Conservation (phyloP, 345 rosid genomes). For the Lumnitzera racemosa region DNA sequence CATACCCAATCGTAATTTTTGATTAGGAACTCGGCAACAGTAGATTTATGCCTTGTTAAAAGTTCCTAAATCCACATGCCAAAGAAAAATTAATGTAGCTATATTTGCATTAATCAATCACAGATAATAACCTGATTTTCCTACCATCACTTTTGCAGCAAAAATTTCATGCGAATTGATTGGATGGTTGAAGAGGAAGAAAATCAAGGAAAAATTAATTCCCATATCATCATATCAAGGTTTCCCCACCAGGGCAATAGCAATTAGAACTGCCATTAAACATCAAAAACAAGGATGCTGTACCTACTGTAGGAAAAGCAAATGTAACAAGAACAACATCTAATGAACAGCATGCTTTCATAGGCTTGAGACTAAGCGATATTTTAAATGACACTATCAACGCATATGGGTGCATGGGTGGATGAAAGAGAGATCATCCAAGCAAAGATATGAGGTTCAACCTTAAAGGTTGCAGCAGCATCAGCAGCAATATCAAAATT, state of each 20-base stretch:
- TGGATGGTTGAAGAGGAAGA: too few relatives aligned
- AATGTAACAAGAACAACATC: too few relatives aligned
- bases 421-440: slow-evolving; percentile 7
- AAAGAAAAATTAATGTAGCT: slow-evolving; percentile 13
- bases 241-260: not conserved
- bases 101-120: slow-evolving; percentile 3
- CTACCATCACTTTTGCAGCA: too few relatives aligned
- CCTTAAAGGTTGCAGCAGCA: slow-evolving; percentile 99
- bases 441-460: slow-evolving; percentile 13
- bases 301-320: too few relatives aligned
- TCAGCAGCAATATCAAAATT: slow-evolving; percentile 96
- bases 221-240: too few relatives aligned
- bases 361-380: too few relatives aligned
- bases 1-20: slow-evolving; percentile 90
- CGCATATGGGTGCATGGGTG: too few relatives aligned
- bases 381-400: too few relatives aligned
- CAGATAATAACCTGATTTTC: not conserved
- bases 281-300: not conserved
- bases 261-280: not conserved
- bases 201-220: too few relatives aligned
- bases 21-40: slow-evolving; percentile 90
- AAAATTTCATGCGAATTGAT: too few relatives aligned
- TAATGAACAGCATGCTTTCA: too few relatives aligned
- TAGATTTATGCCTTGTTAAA: slow-evolving; percentile 96
- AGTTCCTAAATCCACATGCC: slow-evolving; percentile 57